Evolutionary conservation across 2,329 filamentous ascomycete species (phyloP).

Genomic region (Penicillium sp.): DNA sequence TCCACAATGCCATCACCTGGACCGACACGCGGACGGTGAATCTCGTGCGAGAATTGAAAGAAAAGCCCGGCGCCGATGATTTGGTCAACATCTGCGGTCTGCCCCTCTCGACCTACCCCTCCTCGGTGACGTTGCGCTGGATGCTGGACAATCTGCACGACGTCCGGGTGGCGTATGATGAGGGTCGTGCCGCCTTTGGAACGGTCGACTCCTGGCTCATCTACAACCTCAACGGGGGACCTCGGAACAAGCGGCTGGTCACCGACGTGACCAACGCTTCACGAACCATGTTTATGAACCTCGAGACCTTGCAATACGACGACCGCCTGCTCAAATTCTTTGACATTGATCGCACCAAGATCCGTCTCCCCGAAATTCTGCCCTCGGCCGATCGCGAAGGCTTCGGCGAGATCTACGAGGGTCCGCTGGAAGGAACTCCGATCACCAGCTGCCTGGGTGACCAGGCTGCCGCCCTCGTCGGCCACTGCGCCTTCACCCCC

Average conservation of each 20-base stretch:
- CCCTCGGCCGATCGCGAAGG: constrained; percentile 68
- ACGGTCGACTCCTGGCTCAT: constrained; percentile 87
- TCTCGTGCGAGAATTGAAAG: constrained; percentile 71
- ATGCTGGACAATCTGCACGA: constrained; percentile 64
- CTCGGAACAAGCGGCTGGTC: constrained; percentile 62
- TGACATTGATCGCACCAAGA: constrained; percentile 63
- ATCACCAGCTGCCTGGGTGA: constrained; percentile 85
- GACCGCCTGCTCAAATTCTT: constrained; percentile 73
- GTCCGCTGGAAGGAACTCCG: constrained; percentile 60
- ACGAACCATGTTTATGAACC: constrained; percentile 91
- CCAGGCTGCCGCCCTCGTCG: constrained; percentile 78
- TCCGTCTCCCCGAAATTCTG: constrained; percentile 75
- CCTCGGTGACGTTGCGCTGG: constrained; percentile 79
- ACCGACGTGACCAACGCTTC: constrained; percentile 86
- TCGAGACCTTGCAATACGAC: constrained; percentile 74
- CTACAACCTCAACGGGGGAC: constrained; percentile 71
- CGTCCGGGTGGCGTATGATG: constrained; percentile 69
- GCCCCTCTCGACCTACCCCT: constrained; percentile 82
- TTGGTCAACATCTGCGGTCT: constrained; percentile 69
- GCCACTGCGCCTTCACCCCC: constrained; percentile 75
- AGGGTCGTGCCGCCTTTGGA: constrained; percentile 70
- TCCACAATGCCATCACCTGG: constrained; percentile 85
- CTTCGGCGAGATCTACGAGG: constrained; percentile 62
- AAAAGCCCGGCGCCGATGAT: constrained; percentile 59
- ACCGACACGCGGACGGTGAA: constrained; percentile 74